These are phyloP conservation scores for Penicillium odoratum DNA, from an alignment of 495 filamentous ascomycete species.

Conservation along the genomic window DNA sequence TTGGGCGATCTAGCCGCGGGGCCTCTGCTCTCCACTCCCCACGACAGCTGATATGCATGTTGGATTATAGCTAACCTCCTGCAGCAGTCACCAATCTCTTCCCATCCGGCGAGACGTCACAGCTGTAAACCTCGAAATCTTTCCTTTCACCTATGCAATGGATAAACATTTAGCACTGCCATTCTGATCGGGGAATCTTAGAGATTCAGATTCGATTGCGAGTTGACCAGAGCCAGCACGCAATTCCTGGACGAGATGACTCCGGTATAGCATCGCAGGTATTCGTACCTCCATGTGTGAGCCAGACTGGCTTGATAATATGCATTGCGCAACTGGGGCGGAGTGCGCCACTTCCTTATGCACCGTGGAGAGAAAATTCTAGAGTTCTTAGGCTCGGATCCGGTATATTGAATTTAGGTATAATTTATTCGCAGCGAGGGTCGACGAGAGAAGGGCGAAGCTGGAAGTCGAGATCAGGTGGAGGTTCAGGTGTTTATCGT, in stretches of 20 bases:
- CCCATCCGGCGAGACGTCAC: slow-evolving; percentile 94
- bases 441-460: neutral
- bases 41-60: neutral
- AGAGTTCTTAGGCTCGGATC: neutral
- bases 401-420: neutral
- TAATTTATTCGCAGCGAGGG: neutral
- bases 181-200: neutral
- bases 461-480: slow-evolving; percentile 4
- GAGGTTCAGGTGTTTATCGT: slow-evolving; percentile 18
- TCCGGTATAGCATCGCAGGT: neutral
- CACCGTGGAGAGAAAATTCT: neutral
- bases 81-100: slow-evolving; percentile 87
- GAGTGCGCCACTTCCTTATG: slow-evolving; percentile 7
- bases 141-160: slow-evolving; percentile 72
- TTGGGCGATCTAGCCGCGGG: neutral
- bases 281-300: slow-evolving; percentile 78
- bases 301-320: slow-evolving; percentile 91
- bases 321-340: slow-evolving; percentile 58
- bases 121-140: slow-evolving; percentile 96
- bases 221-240: neutral
- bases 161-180: neutral
- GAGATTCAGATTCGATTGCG: neutral
- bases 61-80: slow-evolving; percentile 62
- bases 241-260: neutral
- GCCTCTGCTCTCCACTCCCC: neutral